Base-by-base conservation (phyloP, 805 yeast species). In the Torulaspora maleeae region DNA sequence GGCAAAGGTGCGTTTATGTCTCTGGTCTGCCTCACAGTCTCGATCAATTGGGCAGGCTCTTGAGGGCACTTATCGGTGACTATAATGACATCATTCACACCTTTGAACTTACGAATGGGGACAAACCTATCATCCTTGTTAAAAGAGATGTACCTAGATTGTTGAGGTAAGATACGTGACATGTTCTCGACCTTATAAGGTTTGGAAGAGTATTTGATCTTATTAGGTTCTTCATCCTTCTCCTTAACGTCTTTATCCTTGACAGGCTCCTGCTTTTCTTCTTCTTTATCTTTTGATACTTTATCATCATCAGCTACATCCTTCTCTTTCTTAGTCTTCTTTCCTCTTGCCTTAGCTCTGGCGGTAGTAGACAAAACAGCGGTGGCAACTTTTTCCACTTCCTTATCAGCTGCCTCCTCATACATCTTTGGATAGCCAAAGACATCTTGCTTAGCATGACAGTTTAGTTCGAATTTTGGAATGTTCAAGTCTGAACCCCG, bases 341-440 rank as follows among this genome's bases (percentile, higher is more conserved):
- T 82, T 20, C 95, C 95, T 65, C 97, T 82, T 27, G 91, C 93
- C 66, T 86, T 87, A n/a, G 96, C 96, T 64, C 82, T 83, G 13
- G 82, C 87, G 2, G 99, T 91, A 0, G 97, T 91, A 2, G 97
- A 89, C 45, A 93, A 75, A 12, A 93, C 95, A 2, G 97, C 99
- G 34, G 95, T 86, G 1, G 89, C 86, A 39, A 89, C 77, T 70
- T 86, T 89, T 64, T 88, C 97, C 3, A 90, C 87, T 43, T 82
- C 88, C 61, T 86, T 86, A 54, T 80, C 86, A 50, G 82, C 81
- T 37, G 81, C 78, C 56, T 82, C 90, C 61, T 86, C 95, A 12
- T 77, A 73, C 71, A 84, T 86, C 43, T 95, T 91, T 41, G 98
- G 98, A 64, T 91, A 93, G 40, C 79, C 87, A 70, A 90, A 93